Evolutionary conservation across 441 rosid genomes (phyloP).

Genomic region (Euphorbia celastroides): DNA sequence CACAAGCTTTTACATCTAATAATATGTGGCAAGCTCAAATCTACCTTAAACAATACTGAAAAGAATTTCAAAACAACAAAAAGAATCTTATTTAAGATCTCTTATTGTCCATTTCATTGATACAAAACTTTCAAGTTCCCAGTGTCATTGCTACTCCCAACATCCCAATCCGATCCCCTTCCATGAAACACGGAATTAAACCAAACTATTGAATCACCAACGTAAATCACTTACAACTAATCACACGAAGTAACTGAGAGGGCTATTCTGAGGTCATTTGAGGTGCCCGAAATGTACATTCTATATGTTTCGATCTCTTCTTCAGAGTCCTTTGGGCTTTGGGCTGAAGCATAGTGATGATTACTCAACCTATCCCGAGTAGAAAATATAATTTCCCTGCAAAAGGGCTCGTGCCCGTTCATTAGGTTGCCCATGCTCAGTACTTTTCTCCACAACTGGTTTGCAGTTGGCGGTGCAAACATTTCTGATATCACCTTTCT

Average conservation of each 20-base stretch:
- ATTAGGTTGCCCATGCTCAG: conserved; percentile 97
- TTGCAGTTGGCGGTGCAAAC: conserved; percentile 67
- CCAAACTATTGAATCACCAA: neutral
- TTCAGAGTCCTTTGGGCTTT: conserved; percentile 25
- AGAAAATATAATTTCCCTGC: conserved; percentile 76
- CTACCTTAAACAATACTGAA: neutral
- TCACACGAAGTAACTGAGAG: conserved; percentile 87
- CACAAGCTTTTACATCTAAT: too few relatives aligned
- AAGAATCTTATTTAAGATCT: too few relatives aligned
- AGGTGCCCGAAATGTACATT: conserved; percentile 87
- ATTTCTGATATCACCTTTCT: conserved; percentile 57
- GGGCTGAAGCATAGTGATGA: conserved; percentile 45
- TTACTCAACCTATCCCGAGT: conserved; percentile 44
- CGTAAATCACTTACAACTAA: conserved; percentile 28
- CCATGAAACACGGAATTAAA: neutral
- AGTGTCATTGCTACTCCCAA: neutral
- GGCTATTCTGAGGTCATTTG: conserved; percentile 92
- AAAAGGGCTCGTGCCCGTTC: conserved; percentile 92
- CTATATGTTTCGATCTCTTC: conserved; percentile 80
- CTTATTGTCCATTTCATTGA: too few relatives aligned
- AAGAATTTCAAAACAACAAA: too few relatives aligned
- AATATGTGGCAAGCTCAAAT: neutral
- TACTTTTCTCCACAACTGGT: conserved; percentile 96
- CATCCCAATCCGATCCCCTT: neutral
- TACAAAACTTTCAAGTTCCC: neutral